Percentiles rank a stretch among this genome's conserved stretches.
These are phyloP conservation scores for Sclerotiophoma versabilis DNA, from an alignment of 2,329 filamentous ascomycete genomes.

Conservation along the genomic window DNA sequence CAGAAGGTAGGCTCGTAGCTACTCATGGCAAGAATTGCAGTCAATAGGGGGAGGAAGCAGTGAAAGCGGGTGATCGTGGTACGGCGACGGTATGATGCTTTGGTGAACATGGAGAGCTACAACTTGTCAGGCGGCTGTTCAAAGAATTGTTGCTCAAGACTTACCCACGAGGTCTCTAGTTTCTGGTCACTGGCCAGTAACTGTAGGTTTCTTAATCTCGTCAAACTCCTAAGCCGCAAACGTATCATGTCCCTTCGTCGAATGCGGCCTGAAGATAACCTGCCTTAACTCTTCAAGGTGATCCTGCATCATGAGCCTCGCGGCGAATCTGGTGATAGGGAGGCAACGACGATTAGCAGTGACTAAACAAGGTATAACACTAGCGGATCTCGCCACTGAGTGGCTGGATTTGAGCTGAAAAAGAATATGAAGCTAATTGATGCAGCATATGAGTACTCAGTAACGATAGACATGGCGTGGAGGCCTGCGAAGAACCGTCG, in stretches of 20 bases:
- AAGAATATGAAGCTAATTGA: background rate
- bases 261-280: background rate
- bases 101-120: conserved; percentile 28
- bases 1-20: conserved; percentile 38
- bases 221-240: conserved; percentile 1
- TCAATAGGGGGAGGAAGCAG: conserved; percentile 32
- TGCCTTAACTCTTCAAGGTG: background rate
- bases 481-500: background rate
- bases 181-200: background rate
- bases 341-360: background rate
- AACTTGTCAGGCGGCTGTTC: background rate
- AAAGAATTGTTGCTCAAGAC: background rate
- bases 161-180: background rate
- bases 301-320: background rate
- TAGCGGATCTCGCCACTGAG: background rate
- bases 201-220: background rate
- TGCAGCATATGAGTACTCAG: background rate
- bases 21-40: conserved; percentile 33
- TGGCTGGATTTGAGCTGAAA: background rate
- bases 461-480: background rate
- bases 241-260: background rate
- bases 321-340: background rate
- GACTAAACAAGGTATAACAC: background rate
- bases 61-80: conserved; percentile 29
- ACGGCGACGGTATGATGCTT: conserved; percentile 29